Evolutionary conservation across 1,284 basidiomycete genomes (phyloP).

Genomic region (Malassezia pachydermatis): DNA sequence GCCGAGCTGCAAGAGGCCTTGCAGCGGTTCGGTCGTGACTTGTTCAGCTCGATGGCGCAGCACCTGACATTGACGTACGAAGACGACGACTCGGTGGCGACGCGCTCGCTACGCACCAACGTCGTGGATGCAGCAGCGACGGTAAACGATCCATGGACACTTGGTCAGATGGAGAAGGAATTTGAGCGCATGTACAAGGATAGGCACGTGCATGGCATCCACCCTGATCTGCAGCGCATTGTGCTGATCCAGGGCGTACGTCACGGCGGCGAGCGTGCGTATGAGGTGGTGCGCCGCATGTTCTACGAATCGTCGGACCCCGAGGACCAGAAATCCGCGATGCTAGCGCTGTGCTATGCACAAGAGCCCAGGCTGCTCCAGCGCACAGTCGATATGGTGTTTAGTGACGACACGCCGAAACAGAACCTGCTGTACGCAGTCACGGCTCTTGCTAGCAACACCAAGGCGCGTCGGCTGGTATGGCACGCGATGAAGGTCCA

Average conservation of each 20-base stretch:
- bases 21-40: conserved; percentile 48
- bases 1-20: conserved; percentile 52
- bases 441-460: conserved; percentile 37
- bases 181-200: no score
- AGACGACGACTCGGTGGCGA: conserved; percentile 62
- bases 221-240: conserved; percentile 50
- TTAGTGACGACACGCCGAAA: conserved; percentile 27
- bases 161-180: conserved; percentile 59
- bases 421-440: conserved; percentile 48
- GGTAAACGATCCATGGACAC: conserved; percentile 36
- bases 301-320: conserved; percentile 57
- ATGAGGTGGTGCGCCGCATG: conserved; percentile 54
- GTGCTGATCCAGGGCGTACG: conserved; percentile 53
- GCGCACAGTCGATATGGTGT: conserved; percentile 42
- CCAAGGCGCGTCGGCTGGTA: conserved; percentile 36
- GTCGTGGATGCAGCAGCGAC: conserved; percentile 61
- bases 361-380: conserved; percentile 35
- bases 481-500: conserved; percentile 47
- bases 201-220: conserved; percentile 69
- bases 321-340: conserved; percentile 48
- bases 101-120: conserved; percentile 64
- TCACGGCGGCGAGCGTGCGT: conserved; percentile 67
- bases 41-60: conserved; percentile 70
- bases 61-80: conserved; percentile 69
- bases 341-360: conserved; percentile 44